Base-by-base conservation (phyloP, 2,329 filamentous ascomycete species). In the Bimuria novae-zelandiae region DNA sequence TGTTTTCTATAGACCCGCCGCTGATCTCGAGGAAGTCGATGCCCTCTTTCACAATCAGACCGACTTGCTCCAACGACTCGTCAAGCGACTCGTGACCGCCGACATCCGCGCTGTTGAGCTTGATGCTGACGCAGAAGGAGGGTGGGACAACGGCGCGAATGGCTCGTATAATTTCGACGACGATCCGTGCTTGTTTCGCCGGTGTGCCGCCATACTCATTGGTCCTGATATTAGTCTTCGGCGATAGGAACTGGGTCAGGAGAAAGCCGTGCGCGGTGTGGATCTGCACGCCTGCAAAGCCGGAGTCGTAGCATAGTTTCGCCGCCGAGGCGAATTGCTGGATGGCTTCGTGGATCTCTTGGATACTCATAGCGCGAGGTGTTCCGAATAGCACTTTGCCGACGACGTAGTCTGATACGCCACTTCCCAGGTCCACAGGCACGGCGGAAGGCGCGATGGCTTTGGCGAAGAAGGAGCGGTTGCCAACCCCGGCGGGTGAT, bases 1-100 rank as follows among this genome's bases (percentile, higher is more conserved):
- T 27, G 40, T 61, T 60, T 67, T 65, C 62, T 16, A 47, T 56
- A 3, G 61, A 81, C 0, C 88, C 87, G 0, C 87, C 88, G 16
- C 81, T 84, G 22, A 90, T 79, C 69, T 90, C 87, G 1, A 90
- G 71, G 58, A 89, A 89, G 69, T 90, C 87, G 1, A 89, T 71
- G 4, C 74, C 81, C 33, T 76, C 77, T 4, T 71, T 73, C 0
- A 70, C 69, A 4, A 86, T 78, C 16, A 76, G 64, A n/a, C 75
- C 69, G 8, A 87, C 75, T 63, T 89, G 86, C 51, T 82, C 79
- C 33, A 89, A 71, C 30, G 79, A 82, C 11, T 84, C 84, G 8
- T 79, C 56, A 1, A 67, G 54, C 29, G 73, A 73, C 22, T 62
- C 64, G 1, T 77, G 67, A 16, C 73, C 69, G 56, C 80, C 76